Evolutionary conservation across 2,329 filamentous ascomycete genomes (phyloP).

Genomic region (Aquanectria penicillioides): DNA sequence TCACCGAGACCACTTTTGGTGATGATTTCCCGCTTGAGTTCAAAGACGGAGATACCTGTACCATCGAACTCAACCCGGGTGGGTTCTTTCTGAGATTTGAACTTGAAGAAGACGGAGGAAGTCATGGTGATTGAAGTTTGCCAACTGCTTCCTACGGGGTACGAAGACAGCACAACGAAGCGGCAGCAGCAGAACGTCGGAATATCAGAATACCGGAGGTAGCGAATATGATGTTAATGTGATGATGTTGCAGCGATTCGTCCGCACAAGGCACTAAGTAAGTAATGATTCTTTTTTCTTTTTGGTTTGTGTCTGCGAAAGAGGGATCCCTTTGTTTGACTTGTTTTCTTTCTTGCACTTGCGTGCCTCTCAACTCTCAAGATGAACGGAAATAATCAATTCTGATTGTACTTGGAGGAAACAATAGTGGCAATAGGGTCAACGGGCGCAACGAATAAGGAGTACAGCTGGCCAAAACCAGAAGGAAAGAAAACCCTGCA

Average conservation of each 20-base stretch:
- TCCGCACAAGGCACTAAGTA: slow-evolving; percentile 46
- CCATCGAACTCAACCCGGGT: slow-evolving; percentile 96
- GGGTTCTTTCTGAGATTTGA: slow-evolving; percentile 98
- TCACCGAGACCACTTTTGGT: slow-evolving; percentile 92
- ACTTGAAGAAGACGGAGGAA: slow-evolving; percentile 99
- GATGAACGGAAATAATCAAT: slow-evolving; percentile 59
- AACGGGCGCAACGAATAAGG: slow-evolving; percentile 50
- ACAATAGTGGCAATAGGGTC: slow-evolving; percentile 48
- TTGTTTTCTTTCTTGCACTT: slow-evolving; percentile 51
- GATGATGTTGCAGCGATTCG: slow-evolving; percentile 27
- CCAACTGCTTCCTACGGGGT: slow-evolving; percentile 41
- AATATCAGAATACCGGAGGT: slow-evolving; percentile 31
- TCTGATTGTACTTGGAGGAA: slow-evolving; percentile 60
- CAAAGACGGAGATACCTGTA: slow-evolving; percentile 97
- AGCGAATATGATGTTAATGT: slow-evolving; percentile 16
- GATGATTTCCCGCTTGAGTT: slow-evolving; percentile 99
- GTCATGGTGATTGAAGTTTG: slow-evolving; percentile 71
- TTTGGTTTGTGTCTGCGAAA: slow-evolving; percentile 36
- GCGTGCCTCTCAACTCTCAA: slow-evolving; percentile 50
- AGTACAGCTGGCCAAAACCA: slow-evolving; percentile 53
- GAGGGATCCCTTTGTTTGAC: slow-evolving; percentile 39
- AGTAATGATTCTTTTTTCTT: slow-evolving; percentile 43
- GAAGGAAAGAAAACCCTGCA: slow-evolving; percentile 48
- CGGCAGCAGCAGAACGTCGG: slow-evolving; percentile 33
- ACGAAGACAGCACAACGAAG: slow-evolving; percentile 38